Evolutionary conservation across 495 filamentous ascomycete species (phyloP).

Genomic region (Diplogelasinospora grovesii): DNA sequence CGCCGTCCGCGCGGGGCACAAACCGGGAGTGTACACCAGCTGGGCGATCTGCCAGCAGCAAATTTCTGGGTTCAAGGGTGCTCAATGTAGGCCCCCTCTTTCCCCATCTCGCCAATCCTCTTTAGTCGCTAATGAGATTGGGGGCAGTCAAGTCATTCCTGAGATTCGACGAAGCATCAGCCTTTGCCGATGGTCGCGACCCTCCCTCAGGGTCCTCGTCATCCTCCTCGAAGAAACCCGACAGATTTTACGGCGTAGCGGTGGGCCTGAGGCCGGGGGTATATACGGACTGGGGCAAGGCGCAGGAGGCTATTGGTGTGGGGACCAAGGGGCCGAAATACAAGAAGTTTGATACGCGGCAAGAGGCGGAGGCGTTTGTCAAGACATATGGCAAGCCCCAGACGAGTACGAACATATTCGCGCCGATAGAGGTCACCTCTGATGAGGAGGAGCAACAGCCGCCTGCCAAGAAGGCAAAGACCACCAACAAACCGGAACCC

Average conservation of each 20-base stretch:
- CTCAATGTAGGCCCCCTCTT: slow-evolving; percentile 55
- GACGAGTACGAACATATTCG: slow-evolving; percentile 17
- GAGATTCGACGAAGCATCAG: slow-evolving; percentile 67
- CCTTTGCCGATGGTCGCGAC: slow-evolving; percentile 62
- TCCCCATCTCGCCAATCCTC: neutral
- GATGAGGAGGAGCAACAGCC: slow-evolving; percentile 30
- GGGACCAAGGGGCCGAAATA: slow-evolving; percentile 74
- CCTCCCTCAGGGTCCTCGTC: slow-evolving; percentile 22
- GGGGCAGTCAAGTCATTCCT: slow-evolving; percentile 78
- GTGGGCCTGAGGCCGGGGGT: slow-evolving; percentile 76
- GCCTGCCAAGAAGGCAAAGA: slow-evolving; percentile 53
- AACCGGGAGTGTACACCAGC: slow-evolving; percentile 78
- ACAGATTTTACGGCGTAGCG: slow-evolving; percentile 80
- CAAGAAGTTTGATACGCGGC: slow-evolving; percentile 68
- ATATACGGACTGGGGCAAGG: slow-evolving; percentile 80
- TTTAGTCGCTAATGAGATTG: slow-evolving; percentile 12
- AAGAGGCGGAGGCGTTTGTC: slow-evolving; percentile 59
- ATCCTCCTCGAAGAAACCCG: slow-evolving; percentile 21
- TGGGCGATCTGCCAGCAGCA: slow-evolving; percentile 79
- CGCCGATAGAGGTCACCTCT: slow-evolving; percentile 19
- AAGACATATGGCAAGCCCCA: slow-evolving; percentile 35
- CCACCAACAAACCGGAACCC: slow-evolving; percentile 10
- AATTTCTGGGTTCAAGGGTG: slow-evolving; percentile 78
- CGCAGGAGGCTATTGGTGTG: slow-evolving; percentile 67
- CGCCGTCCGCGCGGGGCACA: slow-evolving; percentile 69